A percentile compares a stretch with the other conserved stretches of the same genome.
phyloP scores from a whole-genome alignment of 73 alveolate species.

The Halteria grandinella region DNA sequence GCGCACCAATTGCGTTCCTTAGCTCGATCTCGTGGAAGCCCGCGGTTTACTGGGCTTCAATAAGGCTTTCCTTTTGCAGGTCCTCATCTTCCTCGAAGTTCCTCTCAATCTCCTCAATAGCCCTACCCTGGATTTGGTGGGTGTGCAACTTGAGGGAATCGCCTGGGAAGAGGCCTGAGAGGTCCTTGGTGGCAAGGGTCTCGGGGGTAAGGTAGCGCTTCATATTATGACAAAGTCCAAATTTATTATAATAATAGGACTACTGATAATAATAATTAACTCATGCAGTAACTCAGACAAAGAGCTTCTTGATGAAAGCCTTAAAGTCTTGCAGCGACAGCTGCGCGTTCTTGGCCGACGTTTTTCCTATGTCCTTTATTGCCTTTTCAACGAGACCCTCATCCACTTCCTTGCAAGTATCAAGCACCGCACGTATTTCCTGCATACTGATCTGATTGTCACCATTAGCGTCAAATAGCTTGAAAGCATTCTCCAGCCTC shows the following conservation, averaged over 20 bases:
- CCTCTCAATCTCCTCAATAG: too few species aligned
- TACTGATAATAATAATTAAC: too few species aligned
- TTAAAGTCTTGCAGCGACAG: slow-evolving; percentile 37
- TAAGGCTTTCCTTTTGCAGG: slow-evolving; percentile 25
- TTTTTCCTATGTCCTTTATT: slow-evolving; percentile 75
- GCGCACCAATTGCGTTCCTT: slow-evolving; percentile 51
- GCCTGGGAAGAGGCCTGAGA: too few species aligned
- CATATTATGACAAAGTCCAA: too few species aligned
- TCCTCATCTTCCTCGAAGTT: slow-evolving; percentile 64
- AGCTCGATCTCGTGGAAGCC: slow-evolving; percentile 62
- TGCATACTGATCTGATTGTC: slow-evolving; percentile 56
- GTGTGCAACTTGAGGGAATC: too few species aligned
- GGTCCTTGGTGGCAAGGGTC: too few species aligned
- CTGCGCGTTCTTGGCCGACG: too few species aligned
- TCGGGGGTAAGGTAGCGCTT: too few species aligned
- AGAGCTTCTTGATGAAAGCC: slow-evolving; percentile 7
- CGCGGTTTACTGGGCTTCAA: slow-evolving; percentile 53
- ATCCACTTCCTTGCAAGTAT: slow-evolving; percentile 67
- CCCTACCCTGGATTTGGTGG: too few species aligned
- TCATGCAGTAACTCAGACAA: too few species aligned
- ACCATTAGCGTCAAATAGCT: slow-evolving; percentile 72
- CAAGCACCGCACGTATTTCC: slow-evolving; percentile 79
- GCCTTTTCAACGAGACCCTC: slow-evolving; percentile 78
- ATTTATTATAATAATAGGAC: too few species aligned
- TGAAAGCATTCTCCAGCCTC: slow-evolving; percentile 82